These are phyloP conservation scores for Viola odorata DNA, from an alignment of 345 rosid species.

Conservation along the genomic window DNA sequence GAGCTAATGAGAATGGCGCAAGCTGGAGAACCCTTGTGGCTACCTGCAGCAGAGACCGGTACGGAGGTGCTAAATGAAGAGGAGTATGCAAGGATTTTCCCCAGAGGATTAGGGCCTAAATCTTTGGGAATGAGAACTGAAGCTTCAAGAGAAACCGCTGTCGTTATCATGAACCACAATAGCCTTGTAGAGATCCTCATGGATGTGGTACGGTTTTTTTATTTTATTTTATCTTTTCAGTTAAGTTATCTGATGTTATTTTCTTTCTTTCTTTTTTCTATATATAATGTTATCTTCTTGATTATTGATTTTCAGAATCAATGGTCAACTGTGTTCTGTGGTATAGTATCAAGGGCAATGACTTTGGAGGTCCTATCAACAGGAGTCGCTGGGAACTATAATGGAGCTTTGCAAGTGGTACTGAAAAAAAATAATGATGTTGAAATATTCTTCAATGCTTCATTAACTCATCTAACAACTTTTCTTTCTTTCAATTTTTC, in stretches of 20 bases:
- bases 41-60: slow-evolving; percentile 31
- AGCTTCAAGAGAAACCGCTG: slow-evolving; percentile 78
- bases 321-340: slow-evolving; percentile 81
- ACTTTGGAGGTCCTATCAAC: slow-evolving; percentile 89
- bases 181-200: slow-evolving; percentile 89
- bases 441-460: too few relatives aligned
- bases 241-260: not conserved
- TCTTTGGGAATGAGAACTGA: slow-evolving; percentile 70
- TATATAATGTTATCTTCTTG: not conserved
- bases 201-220: slow-evolving; percentile 62
- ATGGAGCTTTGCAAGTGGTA: slow-evolving; percentile 99
- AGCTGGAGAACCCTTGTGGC: slow-evolving; percentile 75
- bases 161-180: slow-evolving; percentile 76
- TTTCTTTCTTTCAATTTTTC: too few relatives aligned
- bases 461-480: too few relatives aligned
- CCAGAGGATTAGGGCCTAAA: slow-evolving; percentile 78
- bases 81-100: slow-evolving; percentile 70
- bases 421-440: not conserved
- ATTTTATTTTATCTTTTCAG: too few relatives aligned
- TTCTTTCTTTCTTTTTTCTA: not conserved
- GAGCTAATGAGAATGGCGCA: slow-evolving; percentile 84
- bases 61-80: slow-evolving; percentile 62
- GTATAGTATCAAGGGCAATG: slow-evolving; percentile 85
- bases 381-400: slow-evolving; percentile 95
- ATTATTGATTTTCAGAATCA: slow-evolving; percentile 45